These are phyloP conservation scores for Colletotrichum trifolii DNA, from an alignment of 2,329 filamentous ascomycete species.

Conservation along the genomic window DNA sequence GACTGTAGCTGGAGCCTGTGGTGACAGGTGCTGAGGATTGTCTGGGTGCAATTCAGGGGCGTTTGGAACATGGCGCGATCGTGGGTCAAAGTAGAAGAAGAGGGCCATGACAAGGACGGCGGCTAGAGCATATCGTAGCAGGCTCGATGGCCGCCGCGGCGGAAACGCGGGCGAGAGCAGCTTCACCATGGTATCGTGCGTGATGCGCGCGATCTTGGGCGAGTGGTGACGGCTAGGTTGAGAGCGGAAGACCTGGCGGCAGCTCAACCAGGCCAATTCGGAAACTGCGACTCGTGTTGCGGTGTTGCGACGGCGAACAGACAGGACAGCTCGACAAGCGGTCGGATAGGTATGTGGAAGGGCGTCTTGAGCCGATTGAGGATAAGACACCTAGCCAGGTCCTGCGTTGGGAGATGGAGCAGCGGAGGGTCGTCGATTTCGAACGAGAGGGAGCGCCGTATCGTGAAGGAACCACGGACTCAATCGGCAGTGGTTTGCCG, in stretches of 20 bases:
- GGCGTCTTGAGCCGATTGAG: no score
- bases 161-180: constrained; percentile 54
- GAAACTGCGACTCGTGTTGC: background rate
- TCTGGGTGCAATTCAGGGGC: constrained; percentile 10
- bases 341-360: no score
- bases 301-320: background rate
- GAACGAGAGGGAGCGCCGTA: no score
- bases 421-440: no score
- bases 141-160: constrained; percentile 55
- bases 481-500: no score
- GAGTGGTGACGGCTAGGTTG: background rate
- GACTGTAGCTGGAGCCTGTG: constrained; percentile 32
- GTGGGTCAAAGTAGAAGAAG: constrained; percentile 45
- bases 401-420: no score
- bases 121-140: constrained; percentile 71
- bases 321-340: background rate
- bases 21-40: constrained; percentile 31
- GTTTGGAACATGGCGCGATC: constrained; percentile 23
- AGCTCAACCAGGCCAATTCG: constrained; percentile 34
- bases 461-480: no score
- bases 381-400: no score
- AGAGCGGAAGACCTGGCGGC: constrained; percentile 14
- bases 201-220: background rate
- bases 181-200: constrained; percentile 33
- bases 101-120: constrained; percentile 64